Evolutionary conservation across 768 basidiomycete genomes (phyloP), one percentile per base, ranked within the genome.

Genomic region (Dioszegia hungarica): DNA sequence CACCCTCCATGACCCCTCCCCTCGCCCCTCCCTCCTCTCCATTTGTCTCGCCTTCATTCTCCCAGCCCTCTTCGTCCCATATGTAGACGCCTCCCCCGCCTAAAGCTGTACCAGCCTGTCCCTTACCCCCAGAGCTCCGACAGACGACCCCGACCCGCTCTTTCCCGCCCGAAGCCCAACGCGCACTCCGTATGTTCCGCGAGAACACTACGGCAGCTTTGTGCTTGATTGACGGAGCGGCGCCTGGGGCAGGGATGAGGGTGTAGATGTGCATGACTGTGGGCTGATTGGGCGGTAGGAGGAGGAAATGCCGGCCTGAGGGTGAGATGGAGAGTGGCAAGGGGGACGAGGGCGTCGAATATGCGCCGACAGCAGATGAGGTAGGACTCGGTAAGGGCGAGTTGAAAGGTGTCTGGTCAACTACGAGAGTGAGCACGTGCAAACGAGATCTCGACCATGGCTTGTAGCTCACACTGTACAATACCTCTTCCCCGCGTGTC

Each of bases 401-500:
- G 4, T 67, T 60, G 2, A 41, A 17, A 4, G 57, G 10, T 3
- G 55, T 20, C 2, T 56, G 50, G 40, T 76, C 67, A 51, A 72
- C 71, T 74, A 56, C 1, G 47, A 17, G 14, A 38, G 29, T 22
- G 12, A 45, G 38, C 33, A 8, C 14, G 19, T 12, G 5, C 19
- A 5, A 19, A 19, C 9, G 17, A 31, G 15, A 36, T 8, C 27
- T 5, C 2, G 34, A n/a, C 9, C 15, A n/a, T 20, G n/a, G n/a
- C n/a, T n/a, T n/a, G n/a, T 25, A 9, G 24, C 15, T 5, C n/a
- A 90, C 92, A 95, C 22, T 90, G 87, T 24, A 94, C 79, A 72
- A 93, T 92, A 4, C 91, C 91, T 53, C 86, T 83, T 25, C 88
- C 89, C 67, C 86, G 83, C 0, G 89, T 90, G 0, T 85, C 80